phyloP scores from a whole-genome alignment of 805 yeast species.

The Teunomyces atbi region DNA sequence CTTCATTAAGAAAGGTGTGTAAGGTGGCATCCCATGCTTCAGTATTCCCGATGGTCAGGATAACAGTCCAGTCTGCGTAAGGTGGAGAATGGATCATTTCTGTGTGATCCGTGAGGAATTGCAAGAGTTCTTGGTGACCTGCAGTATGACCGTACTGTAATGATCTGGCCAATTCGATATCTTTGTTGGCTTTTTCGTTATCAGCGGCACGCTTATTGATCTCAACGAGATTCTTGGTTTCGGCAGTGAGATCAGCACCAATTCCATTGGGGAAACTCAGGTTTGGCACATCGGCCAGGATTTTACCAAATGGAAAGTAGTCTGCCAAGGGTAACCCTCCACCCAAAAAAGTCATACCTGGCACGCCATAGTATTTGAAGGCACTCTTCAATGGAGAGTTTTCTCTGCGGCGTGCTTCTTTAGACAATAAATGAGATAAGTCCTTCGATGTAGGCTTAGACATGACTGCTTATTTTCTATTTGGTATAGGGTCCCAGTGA shows the following conservation, averaged over 20 bases:
- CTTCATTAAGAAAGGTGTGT: slow-evolving; percentile 72
- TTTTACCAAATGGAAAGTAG: slow-evolving; percentile 86
- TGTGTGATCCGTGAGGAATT: slow-evolving; percentile 77
- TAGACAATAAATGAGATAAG: slow-evolving; percentile 69
- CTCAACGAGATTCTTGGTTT: slow-evolving; percentile 40
- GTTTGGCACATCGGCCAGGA: slow-evolving; percentile 68
- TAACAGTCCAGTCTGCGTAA: slow-evolving; percentile 64
- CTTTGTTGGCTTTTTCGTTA: slow-evolving; percentile 28
- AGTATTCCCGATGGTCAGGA: slow-evolving; percentile 83
- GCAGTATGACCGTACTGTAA: slow-evolving; percentile 87
- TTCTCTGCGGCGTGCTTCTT: slow-evolving; percentile 72
- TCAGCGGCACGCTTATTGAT: slow-evolving; percentile 34
- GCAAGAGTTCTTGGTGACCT: slow-evolving; percentile 71
- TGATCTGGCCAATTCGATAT: slow-evolving; percentile 77
- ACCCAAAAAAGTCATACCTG: slow-evolving; percentile 82
- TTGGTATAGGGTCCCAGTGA: too few relatives aligned
- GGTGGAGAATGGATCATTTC: slow-evolving; percentile 44
- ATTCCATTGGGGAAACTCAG: slow-evolving; percentile 82
- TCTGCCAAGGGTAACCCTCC: slow-evolving; percentile 94
- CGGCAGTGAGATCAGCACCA: slow-evolving; percentile 54
- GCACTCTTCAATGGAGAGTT: slow-evolving; percentile 83
- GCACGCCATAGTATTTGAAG: slow-evolving; percentile 70
- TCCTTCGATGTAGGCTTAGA: slow-evolving; percentile 54
- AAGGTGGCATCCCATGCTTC: slow-evolving; percentile 82
- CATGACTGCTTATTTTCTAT: slow-evolving; percentile 12